phyloP scores from a whole-genome alignment of 768 basidiomycete species.

The Pulveroboletus sp. region DNA sequence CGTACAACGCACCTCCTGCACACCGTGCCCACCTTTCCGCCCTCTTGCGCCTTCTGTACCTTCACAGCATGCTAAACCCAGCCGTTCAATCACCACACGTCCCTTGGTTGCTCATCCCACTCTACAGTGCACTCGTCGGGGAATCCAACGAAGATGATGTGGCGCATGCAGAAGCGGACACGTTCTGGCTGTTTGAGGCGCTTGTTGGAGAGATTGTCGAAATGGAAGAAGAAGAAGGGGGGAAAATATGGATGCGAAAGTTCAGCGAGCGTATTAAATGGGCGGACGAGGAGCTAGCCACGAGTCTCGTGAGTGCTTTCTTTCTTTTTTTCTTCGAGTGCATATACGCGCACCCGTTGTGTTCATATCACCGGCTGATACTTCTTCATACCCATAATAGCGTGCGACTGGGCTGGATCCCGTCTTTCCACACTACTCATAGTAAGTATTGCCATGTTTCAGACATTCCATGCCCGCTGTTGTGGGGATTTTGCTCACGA shows the following conservation, averaged over 20 bases:
- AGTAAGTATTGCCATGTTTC: conserved; percentile 41
- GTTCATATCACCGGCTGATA: background rate
- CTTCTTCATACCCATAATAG: conserved; percentile 31
- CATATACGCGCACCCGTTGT: background rate
- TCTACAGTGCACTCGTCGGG: conserved; percentile 58
- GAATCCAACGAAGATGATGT: conserved; percentile 59
- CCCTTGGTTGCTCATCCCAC: conserved; percentile 62
- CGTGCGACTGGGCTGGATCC: conserved; percentile 64
- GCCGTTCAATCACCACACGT: conserved; percentile 63
- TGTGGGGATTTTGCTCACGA: background rate
- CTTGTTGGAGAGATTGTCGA: conserved; percentile 70
- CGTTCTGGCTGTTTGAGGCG: conserved; percentile 78
- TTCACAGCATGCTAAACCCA: conserved; percentile 69
- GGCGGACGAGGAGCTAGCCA: conserved; percentile 60
- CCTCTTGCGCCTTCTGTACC: conserved; percentile 63
- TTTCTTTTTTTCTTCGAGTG: conserved; percentile 30
- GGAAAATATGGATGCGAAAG: conserved; percentile 55
- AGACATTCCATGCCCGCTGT: background rate
- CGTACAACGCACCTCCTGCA: conserved; percentile 40
- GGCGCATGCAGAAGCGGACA: conserved; percentile 70
- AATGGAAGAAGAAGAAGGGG: conserved; percentile 64
- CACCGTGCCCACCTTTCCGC: conserved; percentile 61
- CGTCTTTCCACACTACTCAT: conserved; percentile 71
- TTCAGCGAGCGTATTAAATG: conserved; percentile 55
- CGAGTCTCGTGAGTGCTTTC: conserved; percentile 44